These are phyloP conservation scores for Corylus americana DNA, from an alignment of 306 rosid species.

Conservation along the genomic window DNA sequence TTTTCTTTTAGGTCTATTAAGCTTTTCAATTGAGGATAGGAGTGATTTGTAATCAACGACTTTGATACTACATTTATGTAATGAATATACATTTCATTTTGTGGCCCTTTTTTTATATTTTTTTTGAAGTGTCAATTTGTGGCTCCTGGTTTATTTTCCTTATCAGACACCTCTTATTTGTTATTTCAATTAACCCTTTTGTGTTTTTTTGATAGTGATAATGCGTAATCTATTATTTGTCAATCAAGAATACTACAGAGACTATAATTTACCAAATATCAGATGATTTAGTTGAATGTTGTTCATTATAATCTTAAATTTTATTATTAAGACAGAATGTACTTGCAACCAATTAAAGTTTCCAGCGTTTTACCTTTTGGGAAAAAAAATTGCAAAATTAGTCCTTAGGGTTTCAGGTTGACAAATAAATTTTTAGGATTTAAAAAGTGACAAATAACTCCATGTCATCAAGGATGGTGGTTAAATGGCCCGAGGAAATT, in stretches of 20 bases:
- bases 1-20: neutral
- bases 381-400: too few relatives aligned
- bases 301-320: neutral
- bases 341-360: neutral
- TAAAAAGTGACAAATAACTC: too few relatives aligned
- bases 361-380: neutral
- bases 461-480: too few relatives aligned
- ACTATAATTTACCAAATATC: neutral
- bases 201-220: too few relatives aligned
- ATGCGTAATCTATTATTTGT: too few relatives aligned
- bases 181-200: too few relatives aligned
- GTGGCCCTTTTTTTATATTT: constrained; percentile 11
- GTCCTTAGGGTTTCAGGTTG: too few relatives aligned
- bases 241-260: neutral
- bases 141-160: too few relatives aligned
- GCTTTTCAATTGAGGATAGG: constrained; percentile 40
- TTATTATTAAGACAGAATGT: neutral
- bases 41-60: constrained; percentile 56
- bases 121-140: neutral
- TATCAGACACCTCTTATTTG: too few relatives aligned
- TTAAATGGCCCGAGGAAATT: too few relatives aligned
- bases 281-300: neutral
- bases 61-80: constrained; percentile 45
- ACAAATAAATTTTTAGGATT: too few relatives aligned
- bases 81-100: constrained; percentile 34